Percentiles rank a stretch among this genome's conserved stretches.
These are phyloP conservation scores for Ogataea pini DNA, from an alignment of 805 yeast genomes.

Conservation along the genomic window DNA sequence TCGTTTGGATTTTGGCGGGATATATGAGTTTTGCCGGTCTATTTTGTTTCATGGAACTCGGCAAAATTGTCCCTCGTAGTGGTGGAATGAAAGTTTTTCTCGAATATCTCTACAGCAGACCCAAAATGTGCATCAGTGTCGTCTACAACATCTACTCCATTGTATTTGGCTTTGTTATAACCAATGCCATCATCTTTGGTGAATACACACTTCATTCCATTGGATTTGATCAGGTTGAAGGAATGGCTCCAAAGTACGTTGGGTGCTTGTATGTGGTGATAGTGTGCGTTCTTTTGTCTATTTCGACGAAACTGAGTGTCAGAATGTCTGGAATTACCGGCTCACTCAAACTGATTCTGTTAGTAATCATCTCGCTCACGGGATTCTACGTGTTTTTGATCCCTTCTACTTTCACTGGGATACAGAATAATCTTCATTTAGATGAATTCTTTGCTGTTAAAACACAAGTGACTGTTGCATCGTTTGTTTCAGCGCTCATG, in stretches of 20 bases:
- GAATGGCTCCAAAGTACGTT: slow-evolving; percentile 40
- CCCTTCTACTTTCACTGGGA: slow-evolving; percentile 47
- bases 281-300: slow-evolving; percentile 50
- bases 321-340: slow-evolving; percentile 64
- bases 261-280: slow-evolving; percentile 43
- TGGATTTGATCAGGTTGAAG: slow-evolving; percentile 41
- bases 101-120: slow-evolving; percentile 65
- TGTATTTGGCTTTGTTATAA: slow-evolving; percentile 51
- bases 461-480: slow-evolving; percentile 38
- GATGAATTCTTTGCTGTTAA: slow-evolving; percentile 32
- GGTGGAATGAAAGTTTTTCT: slow-evolving; percentile 78
- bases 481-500: slow-evolving; percentile 50
- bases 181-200: slow-evolving; percentile 56
- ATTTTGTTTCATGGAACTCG: slow-evolving; percentile 66
- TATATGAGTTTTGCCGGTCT: slow-evolving; percentile 65
- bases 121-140: slow-evolving; percentile 53
- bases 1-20: slow-evolving; percentile 65
- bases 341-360: slow-evolving; percentile 53
- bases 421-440: slow-evolving; percentile 43
- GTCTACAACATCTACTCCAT: slow-evolving; percentile 48
- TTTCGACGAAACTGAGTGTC: slow-evolving; percentile 61
- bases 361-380: slow-evolving; percentile 54
- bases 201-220: slow-evolving; percentile 49
- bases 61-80: slow-evolving; percentile 67
- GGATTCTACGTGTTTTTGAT: slow-evolving; percentile 57